These are phyloP conservation scores for Schizophyllum commune DNA, from an alignment of 1,284 basidiomycete genomes.

Conservation along the genomic window DNA sequence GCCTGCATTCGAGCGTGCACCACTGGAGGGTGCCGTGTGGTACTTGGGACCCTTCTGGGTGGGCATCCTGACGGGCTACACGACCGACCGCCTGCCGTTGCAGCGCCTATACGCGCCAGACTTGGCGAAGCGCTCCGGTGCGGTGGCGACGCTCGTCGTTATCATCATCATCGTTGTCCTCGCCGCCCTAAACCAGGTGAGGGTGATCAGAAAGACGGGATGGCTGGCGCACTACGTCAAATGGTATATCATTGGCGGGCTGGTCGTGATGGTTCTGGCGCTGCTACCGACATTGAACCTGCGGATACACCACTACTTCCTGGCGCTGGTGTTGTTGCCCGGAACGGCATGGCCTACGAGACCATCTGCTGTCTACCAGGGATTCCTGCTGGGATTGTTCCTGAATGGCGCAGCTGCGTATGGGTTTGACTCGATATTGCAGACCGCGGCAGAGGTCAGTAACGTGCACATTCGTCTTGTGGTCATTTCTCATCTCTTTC, in stretches of 20 bases:
- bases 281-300: constrained; percentile 63
- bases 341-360: constrained; percentile 79
- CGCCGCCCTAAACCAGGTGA: constrained; percentile 66
- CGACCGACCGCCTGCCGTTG: constrained; percentile 65
- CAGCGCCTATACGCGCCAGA: constrained; percentile 68
- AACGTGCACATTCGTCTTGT: background rate
- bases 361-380: constrained; percentile 71
- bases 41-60: constrained; percentile 79
- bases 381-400: constrained; percentile 78
- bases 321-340: constrained; percentile 70
- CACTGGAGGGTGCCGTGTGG: constrained; percentile 67
- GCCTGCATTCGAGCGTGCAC: constrained; percentile 59
- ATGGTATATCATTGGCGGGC: constrained; percentile 44
- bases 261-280: constrained; percentile 60
- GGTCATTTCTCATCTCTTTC: constrained; percentile 1
- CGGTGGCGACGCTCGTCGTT: constrained; percentile 64
- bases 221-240: constrained; percentile 69
- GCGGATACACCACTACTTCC: constrained; percentile 70
- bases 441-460: constrained; percentile 67
- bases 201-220: constrained; percentile 80
- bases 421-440: constrained; percentile 74
- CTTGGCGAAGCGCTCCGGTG: constrained; percentile 60
- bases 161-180: constrained; percentile 57
- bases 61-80: constrained; percentile 63
- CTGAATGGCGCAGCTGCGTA: constrained; percentile 71